phyloP scores from a whole-genome alignment of 306 rosid genomes.

The Spatholobus suberectus region DNA sequence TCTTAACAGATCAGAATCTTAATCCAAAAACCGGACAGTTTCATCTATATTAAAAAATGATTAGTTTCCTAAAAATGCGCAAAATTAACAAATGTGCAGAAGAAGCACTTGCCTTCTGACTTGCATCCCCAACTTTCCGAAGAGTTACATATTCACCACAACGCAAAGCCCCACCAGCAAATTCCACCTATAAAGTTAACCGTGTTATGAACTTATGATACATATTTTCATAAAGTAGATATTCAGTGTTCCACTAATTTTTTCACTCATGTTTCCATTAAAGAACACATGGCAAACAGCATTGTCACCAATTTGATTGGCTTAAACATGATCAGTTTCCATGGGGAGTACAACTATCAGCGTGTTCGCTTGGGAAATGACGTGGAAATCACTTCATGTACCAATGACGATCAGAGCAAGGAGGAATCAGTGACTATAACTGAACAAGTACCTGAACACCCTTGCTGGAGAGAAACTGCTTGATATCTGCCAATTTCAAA shows the following conservation, averaged over 20 bases:
- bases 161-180: constrained; percentile 86
- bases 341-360: background rate
- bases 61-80: background rate
- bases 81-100: constrained; percentile 32
- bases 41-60: background rate
- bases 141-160: constrained; percentile 92
- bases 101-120: constrained; percentile 74
- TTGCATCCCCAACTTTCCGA: constrained; percentile 90
- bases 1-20: constrained; percentile 31
- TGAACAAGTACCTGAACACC: constrained; percentile 76
- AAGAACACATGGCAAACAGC: constrained; percentile 10
- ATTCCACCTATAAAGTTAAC: constrained; percentile 68
- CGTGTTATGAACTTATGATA: constrained; percentile 16
- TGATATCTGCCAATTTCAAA: constrained; percentile 90
- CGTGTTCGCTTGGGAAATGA: constrained; percentile 5
- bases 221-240: constrained; percentile 7
- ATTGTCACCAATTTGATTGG: background rate
- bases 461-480: constrained; percentile 90
- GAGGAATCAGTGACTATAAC: background rate
- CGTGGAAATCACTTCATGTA: constrained; percentile 4
- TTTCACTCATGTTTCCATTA: constrained; percentile 15
- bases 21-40: background rate
- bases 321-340: constrained; percentile 24
- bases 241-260: background rate
- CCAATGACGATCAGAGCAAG: background rate